Conservation (phyloP, 805 yeast species). For the Komagataella ulmi region DNA sequence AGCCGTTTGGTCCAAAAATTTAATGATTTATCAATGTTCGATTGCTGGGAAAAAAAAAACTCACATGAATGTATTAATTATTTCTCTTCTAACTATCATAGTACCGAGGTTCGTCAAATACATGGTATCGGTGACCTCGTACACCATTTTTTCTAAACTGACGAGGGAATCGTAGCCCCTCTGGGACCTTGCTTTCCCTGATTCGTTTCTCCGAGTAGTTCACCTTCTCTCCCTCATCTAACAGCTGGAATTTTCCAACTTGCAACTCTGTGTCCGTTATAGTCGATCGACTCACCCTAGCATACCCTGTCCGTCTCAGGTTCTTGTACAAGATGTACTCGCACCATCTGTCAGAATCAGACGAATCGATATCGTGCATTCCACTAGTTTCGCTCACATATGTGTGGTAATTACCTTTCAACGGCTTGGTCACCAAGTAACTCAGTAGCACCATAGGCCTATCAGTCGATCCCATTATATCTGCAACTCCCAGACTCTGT, state of each 20-base stretch:
- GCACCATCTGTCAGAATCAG: slow-evolving; percentile 98
- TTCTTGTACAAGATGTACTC: slow-evolving; percentile 87
- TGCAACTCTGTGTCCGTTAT: slow-evolving; percentile 96
- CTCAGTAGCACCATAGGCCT: slow-evolving; percentile 82
- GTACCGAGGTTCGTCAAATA: slow-evolving; percentile 87
- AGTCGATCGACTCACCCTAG: slow-evolving; percentile 83
- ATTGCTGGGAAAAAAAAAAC: background rate
- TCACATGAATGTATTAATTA: background rate
- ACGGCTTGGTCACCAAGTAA: slow-evolving; percentile 81
- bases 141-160: slow-evolving; percentile 83
- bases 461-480: slow-evolving; percentile 68
- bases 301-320: slow-evolving; percentile 81
- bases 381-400: slow-evolving; percentile 76
- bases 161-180: slow-evolving; percentile 61
- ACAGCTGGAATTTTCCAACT: slow-evolving; percentile 77
- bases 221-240: slow-evolving; percentile 14
- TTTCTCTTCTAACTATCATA: slow-evolving; percentile 21
- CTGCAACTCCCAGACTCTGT: slow-evolving; percentile 65
- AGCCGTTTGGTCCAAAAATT: background rate
- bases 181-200: slow-evolving; percentile 41
- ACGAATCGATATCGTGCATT: slow-evolving; percentile 86
- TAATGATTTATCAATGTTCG: background rate
- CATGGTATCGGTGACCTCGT: slow-evolving; percentile 88
- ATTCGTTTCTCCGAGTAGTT: slow-evolving; percentile 29
- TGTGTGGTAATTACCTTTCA: slow-evolving; percentile 82